Conservation (phyloP, 140 eudicot species). For the Anethum foeniculum region DNA sequence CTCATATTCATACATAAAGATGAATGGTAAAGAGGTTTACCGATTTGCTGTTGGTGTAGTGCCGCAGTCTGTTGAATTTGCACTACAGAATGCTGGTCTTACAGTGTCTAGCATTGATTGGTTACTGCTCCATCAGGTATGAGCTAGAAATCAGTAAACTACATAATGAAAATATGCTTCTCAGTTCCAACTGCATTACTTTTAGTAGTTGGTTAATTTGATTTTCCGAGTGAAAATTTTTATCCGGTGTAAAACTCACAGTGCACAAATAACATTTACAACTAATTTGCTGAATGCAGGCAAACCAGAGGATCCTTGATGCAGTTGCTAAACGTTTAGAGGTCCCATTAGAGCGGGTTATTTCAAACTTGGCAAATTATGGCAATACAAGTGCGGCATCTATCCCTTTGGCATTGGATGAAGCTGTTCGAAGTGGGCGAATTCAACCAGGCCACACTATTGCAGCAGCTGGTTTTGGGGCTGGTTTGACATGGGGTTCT, state of each 20-base stretch:
- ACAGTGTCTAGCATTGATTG: conserved; percentile 61
- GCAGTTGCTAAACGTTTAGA: conserved; percentile 75
- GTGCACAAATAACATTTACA: neutral
- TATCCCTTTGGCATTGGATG: conserved; percentile 87
- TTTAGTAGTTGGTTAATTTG: neutral
- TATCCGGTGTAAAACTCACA: neutral
- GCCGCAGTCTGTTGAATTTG: conserved; percentile 69
- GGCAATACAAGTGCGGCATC: conserved; percentile 96
- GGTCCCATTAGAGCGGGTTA: conserved; percentile 66
- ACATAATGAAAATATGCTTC: neutral
- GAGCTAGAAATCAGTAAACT: neutral
- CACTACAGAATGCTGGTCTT: conserved; percentile 75
- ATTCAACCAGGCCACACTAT: conserved; percentile 73
- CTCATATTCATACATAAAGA: conserved; percentile 58
- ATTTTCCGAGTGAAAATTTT: neutral
- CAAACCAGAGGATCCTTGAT: conserved; percentile 80
- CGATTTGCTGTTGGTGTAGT: conserved; percentile 78
- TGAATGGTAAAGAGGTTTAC: conserved; percentile 87
- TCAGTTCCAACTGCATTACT: neutral
- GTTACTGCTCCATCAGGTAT: conserved; percentile 93
- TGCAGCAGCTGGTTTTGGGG: conserved; percentile 91
- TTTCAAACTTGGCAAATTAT: conserved; percentile 73
- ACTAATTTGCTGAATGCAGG: conserved; percentile 33
- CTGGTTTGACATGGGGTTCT: conserved; percentile 89
- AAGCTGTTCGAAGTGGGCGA: conserved; percentile 88